Base-by-base conservation (phyloP, 768 basidiomycete species). In the Baorangia bicolor region DNA sequence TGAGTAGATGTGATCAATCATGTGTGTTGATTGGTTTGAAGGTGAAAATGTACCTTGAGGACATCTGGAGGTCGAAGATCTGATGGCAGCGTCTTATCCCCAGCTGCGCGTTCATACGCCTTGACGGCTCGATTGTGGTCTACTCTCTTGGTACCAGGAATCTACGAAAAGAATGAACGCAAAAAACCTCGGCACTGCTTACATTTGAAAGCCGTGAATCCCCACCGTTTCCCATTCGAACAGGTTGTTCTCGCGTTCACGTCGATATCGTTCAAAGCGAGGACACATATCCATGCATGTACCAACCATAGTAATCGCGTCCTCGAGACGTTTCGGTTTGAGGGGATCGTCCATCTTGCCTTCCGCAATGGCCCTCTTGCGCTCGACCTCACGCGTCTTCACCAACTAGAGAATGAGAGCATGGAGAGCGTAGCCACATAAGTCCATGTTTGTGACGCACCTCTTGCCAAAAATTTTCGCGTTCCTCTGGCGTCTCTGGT, bases 201-300 rank as follows among this genome's bases (percentile, higher is more conserved):
- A 55, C 58, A 40, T 23, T 28, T 25, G 4, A 34, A 38, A 28
- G 41, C 6, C 54, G 31, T 43, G 28, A 44, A 50, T 37, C 10
- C 89, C 59, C 74, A 95, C 92, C 58, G 81, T 84, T 76, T 97
- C 94, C 82, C 87, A 89, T 63, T 86, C 82, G 58, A 90, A 88
- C 1, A 98, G 78, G 62, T 93, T 91, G 69, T 91, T 90, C 69
- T 94, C 91, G 57, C 87, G 81, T 69, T 98, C 93, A 35, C 96
- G 81, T 60, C 93, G 81, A 69, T 96, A 94, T 27, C 91, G 81
- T 71, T 98, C 96, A 65, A 92, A 97, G 39, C 89, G 84, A 3
- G 95, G 94, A 68, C 95, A 98, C 94, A 98, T 97, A 57, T 91
- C 88, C 75, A 79, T 74, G 66, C 96, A 98, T 1, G 93, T 95